Evolutionary conservation across 78 protist genomes (phyloP).

Genomic region (Dictyostelium capitatum): DNA sequence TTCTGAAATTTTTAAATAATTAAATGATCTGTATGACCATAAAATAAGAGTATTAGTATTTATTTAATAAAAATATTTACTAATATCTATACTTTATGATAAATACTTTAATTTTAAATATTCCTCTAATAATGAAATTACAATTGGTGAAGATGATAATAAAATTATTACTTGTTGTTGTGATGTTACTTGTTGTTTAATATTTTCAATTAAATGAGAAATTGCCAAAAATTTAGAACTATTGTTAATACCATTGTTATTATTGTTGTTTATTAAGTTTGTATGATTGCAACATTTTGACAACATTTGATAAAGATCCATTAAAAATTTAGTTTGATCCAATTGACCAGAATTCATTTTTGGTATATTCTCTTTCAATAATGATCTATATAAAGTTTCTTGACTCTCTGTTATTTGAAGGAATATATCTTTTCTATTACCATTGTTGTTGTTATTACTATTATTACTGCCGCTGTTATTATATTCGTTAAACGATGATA

Average conservation of each 20-base stretch:
- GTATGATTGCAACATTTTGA: slow-evolving; percentile 34
- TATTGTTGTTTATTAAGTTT: neutral
- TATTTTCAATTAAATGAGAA: neutral
- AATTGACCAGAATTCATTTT: slow-evolving; percentile 14
- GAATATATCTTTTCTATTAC: neutral
- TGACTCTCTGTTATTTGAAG: slow-evolving; percentile 31
- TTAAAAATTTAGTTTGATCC: slow-evolving; percentile 24
- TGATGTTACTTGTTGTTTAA: neutral
- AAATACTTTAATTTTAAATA: neutral
- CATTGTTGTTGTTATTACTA: no score
- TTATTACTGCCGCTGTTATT: neutral
- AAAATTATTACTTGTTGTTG: neutral
- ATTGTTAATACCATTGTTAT: neutral
- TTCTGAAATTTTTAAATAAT: slow-evolving; percentile 10
- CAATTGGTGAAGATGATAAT: neutral
- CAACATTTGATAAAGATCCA: neutral
- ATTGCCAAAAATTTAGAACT: slow-evolving; percentile 10
- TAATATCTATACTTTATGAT: no score
- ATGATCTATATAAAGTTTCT: slow-evolving; percentile 9
- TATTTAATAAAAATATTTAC: no score
- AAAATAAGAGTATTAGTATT: neutral
- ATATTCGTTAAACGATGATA: neutral
- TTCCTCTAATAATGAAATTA: neutral
- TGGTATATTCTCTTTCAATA: slow-evolving; percentile 47
- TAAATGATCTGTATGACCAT: neutral